Percentiles rank a stretch among this genome's conserved stretches.
Conservation (phyloP, 345 rosid species). For the Gynandropsis gynandra region DNA sequence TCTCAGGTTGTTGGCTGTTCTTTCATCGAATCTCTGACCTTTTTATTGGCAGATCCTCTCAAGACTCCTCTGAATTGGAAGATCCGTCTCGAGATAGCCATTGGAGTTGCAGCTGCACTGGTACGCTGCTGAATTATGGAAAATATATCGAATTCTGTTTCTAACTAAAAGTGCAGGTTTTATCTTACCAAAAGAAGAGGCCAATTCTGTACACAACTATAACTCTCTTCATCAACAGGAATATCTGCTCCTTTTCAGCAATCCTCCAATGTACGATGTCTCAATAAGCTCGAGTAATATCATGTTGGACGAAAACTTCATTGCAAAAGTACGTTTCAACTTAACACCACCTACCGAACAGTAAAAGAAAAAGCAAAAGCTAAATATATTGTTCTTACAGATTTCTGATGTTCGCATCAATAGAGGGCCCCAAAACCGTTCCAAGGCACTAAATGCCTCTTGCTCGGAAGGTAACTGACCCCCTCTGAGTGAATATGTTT, state of each 20-base stretch:
- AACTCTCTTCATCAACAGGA: too few relatives aligned
- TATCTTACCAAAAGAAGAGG: not conserved
- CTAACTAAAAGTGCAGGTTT: not conserved
- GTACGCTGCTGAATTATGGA: constrained; percentile 36
- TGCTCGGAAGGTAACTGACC: constrained; percentile 44
- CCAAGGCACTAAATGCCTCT: constrained; percentile 28
- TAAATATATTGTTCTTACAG: constrained; percentile 31
- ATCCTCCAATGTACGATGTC: constrained; percentile 52
- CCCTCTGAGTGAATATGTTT: too few relatives aligned
- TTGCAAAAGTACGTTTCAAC: constrained; percentile 51
- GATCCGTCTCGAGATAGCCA: constrained; percentile 66
- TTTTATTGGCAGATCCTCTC: constrained; percentile 69
- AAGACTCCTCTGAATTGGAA: constrained; percentile 91
- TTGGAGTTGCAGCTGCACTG: constrained; percentile 90
- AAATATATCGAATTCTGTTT: not conserved
- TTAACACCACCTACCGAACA: not conserved
- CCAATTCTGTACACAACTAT: too few relatives aligned
- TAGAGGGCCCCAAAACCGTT: constrained; percentile 28
- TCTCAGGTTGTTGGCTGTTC: not conserved
- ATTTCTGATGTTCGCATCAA: constrained; percentile 56
- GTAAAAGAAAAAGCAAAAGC: not conserved
- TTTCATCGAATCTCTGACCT: not conserved
- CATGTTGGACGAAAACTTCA: constrained; percentile 84
- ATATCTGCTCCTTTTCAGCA: constrained; percentile 70
- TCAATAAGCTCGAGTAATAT: constrained; percentile 75